Conservation (phyloP, 306 rosid genomes). For the Fragaria iinumae region DNA sequence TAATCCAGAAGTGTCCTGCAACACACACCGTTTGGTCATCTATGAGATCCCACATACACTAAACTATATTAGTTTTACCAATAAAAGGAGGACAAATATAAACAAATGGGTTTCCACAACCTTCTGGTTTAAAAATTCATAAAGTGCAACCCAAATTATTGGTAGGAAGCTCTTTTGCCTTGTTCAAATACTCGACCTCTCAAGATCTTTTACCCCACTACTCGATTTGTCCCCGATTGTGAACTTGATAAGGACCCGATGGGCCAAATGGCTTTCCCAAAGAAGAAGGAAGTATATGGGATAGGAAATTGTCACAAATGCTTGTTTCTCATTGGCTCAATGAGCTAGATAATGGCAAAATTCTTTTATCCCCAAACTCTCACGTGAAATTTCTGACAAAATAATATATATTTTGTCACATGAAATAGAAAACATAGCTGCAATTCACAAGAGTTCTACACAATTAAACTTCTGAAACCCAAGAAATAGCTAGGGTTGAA, state of each 20-base stretch:
- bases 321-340: not conserved
- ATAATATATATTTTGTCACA: too few relatives aligned
- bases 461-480: too few relatives aligned
- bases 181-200: not conserved
- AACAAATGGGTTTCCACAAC: not conserved
- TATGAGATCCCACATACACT: not conserved
- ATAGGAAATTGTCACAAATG: not conserved
- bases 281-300: not conserved
- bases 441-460: too few relatives aligned
- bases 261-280: not conserved
- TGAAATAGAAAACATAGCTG: too few relatives aligned
- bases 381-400: not conserved
- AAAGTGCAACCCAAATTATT: not conserved
- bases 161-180: not conserved
- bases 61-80: not conserved
- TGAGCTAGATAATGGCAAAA: not conserved
- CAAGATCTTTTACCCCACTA: not conserved
- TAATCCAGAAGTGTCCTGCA: too few relatives aligned
- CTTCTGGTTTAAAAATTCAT: not conserved
- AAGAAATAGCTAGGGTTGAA: too few relatives aligned
- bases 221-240: too few relatives aligned
- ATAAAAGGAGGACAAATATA: not conserved
- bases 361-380: not conserved
- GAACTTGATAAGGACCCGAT: not conserved
- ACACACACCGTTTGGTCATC: too few relatives aligned